Percentiles rank a stretch among this genome's conserved stretches.
phyloP scores from a whole-genome alignment of 306 rosid genomes.

The Ceratonia siliqua region DNA sequence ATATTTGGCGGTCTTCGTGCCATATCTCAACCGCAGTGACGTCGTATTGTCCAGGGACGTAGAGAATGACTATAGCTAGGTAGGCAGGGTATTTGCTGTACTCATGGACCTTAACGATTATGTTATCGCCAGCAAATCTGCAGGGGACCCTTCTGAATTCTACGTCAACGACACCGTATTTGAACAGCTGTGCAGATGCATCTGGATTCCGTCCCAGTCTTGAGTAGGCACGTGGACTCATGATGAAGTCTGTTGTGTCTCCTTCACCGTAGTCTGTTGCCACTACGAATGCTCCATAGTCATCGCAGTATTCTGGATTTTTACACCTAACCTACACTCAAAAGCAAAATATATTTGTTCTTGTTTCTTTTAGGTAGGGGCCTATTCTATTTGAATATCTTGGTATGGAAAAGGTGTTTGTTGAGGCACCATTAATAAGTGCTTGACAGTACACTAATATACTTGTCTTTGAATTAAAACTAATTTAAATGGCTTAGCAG shows the following conservation, averaged over 20 bases:
- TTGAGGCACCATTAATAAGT: too few relatives aligned
- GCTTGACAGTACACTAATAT: too few relatives aligned
- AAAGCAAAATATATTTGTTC: too few relatives aligned
- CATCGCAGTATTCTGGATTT: slow-evolving; percentile 37
- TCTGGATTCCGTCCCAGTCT: slow-evolving; percentile 34
- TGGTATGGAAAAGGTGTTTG: too few relatives aligned
- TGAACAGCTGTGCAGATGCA: slow-evolving; percentile 40
- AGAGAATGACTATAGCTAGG: slow-evolving; percentile 50
- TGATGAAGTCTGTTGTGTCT: slow-evolving; percentile 48
- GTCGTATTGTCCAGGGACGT: slow-evolving; percentile 60
- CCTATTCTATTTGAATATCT: too few relatives aligned
- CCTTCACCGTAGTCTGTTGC: slow-evolving; percentile 53
- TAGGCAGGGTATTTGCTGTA: slow-evolving; percentile 62
- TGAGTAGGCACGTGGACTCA: slow-evolving; percentile 44
- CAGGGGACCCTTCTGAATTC: slow-evolving; percentile 55
- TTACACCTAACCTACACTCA: slow-evolving; percentile 51
- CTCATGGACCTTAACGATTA: slow-evolving; percentile 54
- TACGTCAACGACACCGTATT: slow-evolving; percentile 49
- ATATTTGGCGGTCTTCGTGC: slow-evolving; percentile 63
- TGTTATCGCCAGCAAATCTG: slow-evolving; percentile 40
- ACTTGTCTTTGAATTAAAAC: too few relatives aligned
- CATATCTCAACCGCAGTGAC: slow-evolving; percentile 56
- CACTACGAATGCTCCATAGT: slow-evolving; percentile 46
- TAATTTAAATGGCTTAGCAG: too few relatives aligned
- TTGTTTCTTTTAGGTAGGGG: too few relatives aligned